phyloP scores from a whole-genome alignment of 306 rosid species.

The Dalbergia oliveri region DNA sequence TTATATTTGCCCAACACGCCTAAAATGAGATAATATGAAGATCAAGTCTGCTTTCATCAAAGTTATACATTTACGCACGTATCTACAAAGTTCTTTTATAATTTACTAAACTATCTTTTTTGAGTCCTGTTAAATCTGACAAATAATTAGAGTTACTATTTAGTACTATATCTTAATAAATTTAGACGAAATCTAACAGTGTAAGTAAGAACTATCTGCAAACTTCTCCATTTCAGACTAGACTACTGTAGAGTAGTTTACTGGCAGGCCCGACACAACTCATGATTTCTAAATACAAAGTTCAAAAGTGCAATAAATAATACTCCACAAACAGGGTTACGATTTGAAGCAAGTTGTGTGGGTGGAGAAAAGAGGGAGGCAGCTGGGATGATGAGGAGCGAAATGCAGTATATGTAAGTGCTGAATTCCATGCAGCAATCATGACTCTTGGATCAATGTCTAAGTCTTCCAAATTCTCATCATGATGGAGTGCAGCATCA shows the following conservation, averaged over 20 bases:
- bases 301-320: slow-evolving; percentile 62
- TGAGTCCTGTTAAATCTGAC: no score
- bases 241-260: slow-evolving; percentile 10
- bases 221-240: no score
- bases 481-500: slow-evolving; percentile 67
- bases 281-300: slow-evolving; percentile 53
- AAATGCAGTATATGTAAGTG: slow-evolving; percentile 19
- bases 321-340: slow-evolving; percentile 49
- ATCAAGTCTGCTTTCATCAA: no score
- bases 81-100: no score
- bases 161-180: no score
- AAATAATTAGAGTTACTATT: no score
- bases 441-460: slow-evolving; percentile 62
- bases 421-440: slow-evolving; percentile 88
- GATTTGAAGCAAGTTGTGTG: slow-evolving; percentile 48
- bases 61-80: no score
- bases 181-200: no score
- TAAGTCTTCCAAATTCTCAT: slow-evolving; percentile 63
- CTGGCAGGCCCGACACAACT: slow-evolving; percentile 50
- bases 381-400: slow-evolving; percentile 15
- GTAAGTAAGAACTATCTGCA: no score
- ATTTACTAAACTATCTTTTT: no score
- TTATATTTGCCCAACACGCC: no score
- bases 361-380: slow-evolving; percentile 21
- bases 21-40: no score